Conservation (phyloP, 768 basidiomycete species). For the Russula emetica region DNA sequence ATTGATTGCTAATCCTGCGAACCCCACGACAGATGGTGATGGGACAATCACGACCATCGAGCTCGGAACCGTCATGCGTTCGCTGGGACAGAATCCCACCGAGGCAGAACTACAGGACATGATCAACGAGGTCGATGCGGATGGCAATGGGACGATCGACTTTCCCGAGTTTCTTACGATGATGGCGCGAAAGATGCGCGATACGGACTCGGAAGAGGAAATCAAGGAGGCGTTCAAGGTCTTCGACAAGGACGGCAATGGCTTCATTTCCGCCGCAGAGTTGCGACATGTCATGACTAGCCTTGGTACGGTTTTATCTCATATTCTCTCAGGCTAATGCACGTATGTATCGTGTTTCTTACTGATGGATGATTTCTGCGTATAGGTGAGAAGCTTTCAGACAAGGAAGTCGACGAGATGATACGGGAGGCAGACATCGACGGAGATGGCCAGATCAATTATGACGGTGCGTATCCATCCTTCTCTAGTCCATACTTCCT, state of each 20-base stretch:
- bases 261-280: slow-evolving; percentile 82
- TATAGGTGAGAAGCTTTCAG: slow-evolving; percentile 80
- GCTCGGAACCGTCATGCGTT: slow-evolving; percentile 92
- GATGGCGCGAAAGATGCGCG: slow-evolving; percentile 87
- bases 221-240: slow-evolving; percentile 96
- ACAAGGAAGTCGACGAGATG: slow-evolving; percentile 91
- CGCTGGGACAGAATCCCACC: slow-evolving; percentile 88
- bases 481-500: slow-evolving; percentile 5
- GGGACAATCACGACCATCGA: slow-evolving; percentile 89
- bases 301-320: slow-evolving; percentile 50
- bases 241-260: slow-evolving; percentile 95
- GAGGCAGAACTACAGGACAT: slow-evolving; percentile 90
- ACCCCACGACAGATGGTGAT: slow-evolving; percentile 63
- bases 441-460: slow-evolving; percentile 92
- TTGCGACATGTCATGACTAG: slow-evolving; percentile 89
- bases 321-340: too few relatives aligned
- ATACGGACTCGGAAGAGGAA: slow-evolving; percentile 91
- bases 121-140: slow-evolving; percentile 92
- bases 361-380: slow-evolving; percentile 4
- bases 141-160: slow-evolving; percentile 86
- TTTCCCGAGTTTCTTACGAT: slow-evolving; percentile 74
- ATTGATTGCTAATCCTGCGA: neutral
- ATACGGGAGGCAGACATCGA: slow-evolving; percentile 94
- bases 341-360: neutral
- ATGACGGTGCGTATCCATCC: slow-evolving; percentile 52